A percentile compares a stretch with the other conserved stretches of the same genome.
These are phyloP conservation scores for Lentinula sp. DNA, from an alignment of 768 basidiomycete genomes.

Conservation along the genomic window DNA sequence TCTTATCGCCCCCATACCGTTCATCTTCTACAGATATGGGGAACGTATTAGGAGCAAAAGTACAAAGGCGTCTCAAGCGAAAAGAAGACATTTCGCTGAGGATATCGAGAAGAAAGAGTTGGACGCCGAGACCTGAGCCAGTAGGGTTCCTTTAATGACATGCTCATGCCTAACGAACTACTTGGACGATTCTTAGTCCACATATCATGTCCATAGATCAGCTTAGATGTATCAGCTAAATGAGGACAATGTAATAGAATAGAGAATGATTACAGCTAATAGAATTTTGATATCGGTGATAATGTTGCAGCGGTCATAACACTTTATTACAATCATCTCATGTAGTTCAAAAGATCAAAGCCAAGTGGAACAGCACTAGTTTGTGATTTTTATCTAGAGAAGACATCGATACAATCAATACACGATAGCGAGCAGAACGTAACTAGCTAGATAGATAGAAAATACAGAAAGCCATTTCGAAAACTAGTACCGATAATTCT, in stretches of 20 bases:
- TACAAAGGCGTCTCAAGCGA: conserved; percentile 8
- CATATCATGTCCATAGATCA: too few relatives aligned
- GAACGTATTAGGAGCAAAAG: conserved; percentile 27
- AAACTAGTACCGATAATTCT: not conserved
- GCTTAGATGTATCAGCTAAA: not conserved
- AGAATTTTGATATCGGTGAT: not conserved
- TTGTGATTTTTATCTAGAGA: too few relatives aligned
- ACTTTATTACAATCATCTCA: too few relatives aligned
- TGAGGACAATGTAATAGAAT: not conserved
- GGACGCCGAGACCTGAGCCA: not conserved
- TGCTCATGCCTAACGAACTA: too few relatives aligned
- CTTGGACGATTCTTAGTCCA: too few relatives aligned
- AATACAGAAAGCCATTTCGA: not conserved
- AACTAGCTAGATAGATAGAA: not conserved
- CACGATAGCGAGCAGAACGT: not conserved
- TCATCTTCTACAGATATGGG: conserved; percentile 35
- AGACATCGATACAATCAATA: not conserved
- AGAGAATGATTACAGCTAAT: not conserved
- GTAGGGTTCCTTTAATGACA: not conserved
- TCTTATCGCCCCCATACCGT: conserved; percentile 32
- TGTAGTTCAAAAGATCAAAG: too few relatives aligned
- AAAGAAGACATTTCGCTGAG: not conserved
- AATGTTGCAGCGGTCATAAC: not conserved
- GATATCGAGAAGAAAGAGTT: not conserved
- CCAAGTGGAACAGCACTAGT: too few relatives aligned